A percentile compares a stretch with the other conserved stretches of the same genome.
phyloP scores from a whole-genome alignment of 495 filamentous ascomycete genomes.

The Aspergillus coremiiformis region DNA sequence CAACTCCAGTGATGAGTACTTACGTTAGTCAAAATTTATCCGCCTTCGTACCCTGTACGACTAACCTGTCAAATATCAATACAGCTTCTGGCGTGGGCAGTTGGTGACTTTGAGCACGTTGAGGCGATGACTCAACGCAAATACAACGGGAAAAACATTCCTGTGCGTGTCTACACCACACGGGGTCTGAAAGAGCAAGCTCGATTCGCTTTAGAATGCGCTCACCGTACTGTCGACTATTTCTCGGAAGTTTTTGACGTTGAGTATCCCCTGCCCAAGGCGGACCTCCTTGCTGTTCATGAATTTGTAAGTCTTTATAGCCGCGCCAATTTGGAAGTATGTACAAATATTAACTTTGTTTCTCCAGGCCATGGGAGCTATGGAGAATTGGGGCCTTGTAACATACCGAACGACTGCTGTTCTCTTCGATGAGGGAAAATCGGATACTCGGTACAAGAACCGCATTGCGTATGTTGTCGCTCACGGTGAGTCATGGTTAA shows the following conservation, averaged over 20 bases:
- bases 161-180: slow-evolving; percentile 94
- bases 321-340: not conserved
- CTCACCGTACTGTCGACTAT: slow-evolving; percentile 83
- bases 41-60: not conserved
- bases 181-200: slow-evolving; percentile 84
- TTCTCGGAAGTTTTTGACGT: slow-evolving; percentile 91
- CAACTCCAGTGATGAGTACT: slow-evolving; percentile 92
- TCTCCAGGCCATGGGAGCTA: slow-evolving; percentile 57
- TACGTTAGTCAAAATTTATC: slow-evolving; percentile 45
- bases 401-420: slow-evolving; percentile 93
- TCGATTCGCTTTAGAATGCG: slow-evolving; percentile 75
- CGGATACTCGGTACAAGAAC: slow-evolving; percentile 80
- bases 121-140: slow-evolving; percentile 80
- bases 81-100: slow-evolving; percentile 83
- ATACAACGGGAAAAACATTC: slow-evolving; percentile 81
- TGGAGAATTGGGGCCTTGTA: slow-evolving; percentile 91
- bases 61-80: slow-evolving; percentile 10
- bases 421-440: slow-evolving; percentile 84
- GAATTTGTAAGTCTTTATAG: slow-evolving; percentile 68
- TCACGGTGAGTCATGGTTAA: slow-evolving; percentile 41
- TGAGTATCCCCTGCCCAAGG: slow-evolving; percentile 93
- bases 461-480: slow-evolving; percentile 90
- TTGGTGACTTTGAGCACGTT: slow-evolving; percentile 94
- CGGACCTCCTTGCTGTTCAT: slow-evolving; percentile 90
- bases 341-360: slow-evolving; percentile 25